Evolutionary conservation across 768 basidiomycete species (phyloP), one percentile per base, ranked within the genome.

Genomic region (Hydnomerulius pinastri): DNA sequence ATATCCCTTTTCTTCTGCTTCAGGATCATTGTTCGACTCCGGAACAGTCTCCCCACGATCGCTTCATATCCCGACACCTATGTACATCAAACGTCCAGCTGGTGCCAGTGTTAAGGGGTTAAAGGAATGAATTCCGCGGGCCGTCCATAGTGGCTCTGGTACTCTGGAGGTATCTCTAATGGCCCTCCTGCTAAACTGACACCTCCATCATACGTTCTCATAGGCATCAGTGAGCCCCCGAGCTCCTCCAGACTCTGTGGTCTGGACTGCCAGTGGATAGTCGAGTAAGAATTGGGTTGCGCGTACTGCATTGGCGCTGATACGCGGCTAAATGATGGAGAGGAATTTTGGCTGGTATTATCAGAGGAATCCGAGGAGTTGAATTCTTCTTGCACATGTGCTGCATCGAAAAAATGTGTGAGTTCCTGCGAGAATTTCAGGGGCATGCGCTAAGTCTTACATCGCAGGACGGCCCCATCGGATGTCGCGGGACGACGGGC

Each of bases 171-270:
- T 4, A 36, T 46, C 15, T 45, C n/a, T 3, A 25, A 2, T 11
- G 38, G 27, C 13, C 29, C 42, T 23, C 43, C 43, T 30, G 38
- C 27, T 4, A 57, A 5, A 30, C 42, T 43, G 12, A 43, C 43
- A 4, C 47, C 48, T 17, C 43, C 39, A 21, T 51, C 57, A 48
- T 21, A n/a, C 9, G 40, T 29, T 35, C 36, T 56, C 25, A 17
- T 25, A 13, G 46, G 52, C 15, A 20, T 10, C 10, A 25, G 32
- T 9, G 48, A 6, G 23, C 12, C 27, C 15, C 18, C 7, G 10
- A 30, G 18, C 28, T 30, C 41, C 10, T 42, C 27, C 6, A 27
- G 27, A 8, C 12, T 29, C n/a, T 2, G 25, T 28, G 17, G 12
- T 27, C 17, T 23, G n/a, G n/a, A n/a, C n/a, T 11, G 41, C 41